These are phyloP conservation scores for Prunus kanzakura DNA, from an alignment of 306 rosid genomes.

Conservation along the genomic window DNA sequence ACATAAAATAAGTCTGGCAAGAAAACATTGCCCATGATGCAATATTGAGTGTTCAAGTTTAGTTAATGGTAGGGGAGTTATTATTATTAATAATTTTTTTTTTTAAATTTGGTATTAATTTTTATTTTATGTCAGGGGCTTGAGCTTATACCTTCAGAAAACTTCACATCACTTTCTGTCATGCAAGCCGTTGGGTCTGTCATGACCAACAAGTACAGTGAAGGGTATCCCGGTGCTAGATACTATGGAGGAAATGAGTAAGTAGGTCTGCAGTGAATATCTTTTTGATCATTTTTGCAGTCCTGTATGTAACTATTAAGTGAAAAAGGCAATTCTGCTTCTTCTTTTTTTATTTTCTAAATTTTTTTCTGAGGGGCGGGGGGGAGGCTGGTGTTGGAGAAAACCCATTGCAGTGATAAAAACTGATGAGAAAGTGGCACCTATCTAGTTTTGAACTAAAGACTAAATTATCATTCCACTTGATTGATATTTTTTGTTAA, in stretches of 20 bases:
- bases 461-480: not conserved
- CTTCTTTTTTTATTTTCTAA: not conserved
- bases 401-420: not conserved
- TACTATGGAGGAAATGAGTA: constrained; percentile 96
- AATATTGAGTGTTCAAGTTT: not conserved
- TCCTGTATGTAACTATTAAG: not conserved
- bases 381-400: not conserved
- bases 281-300: not conserved
- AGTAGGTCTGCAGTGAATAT: constrained; percentile 23
- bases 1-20: not conserved
- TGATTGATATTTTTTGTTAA: not conserved
- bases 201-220: constrained; percentile 90
- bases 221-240: constrained; percentile 96
- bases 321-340: not conserved
- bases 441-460: not conserved
- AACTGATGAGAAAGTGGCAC: not conserved
- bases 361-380: not conserved
- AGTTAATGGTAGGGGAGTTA: not conserved
- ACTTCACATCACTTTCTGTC: constrained; percentile 79
- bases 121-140: constrained; percentile 44
- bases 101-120: not conserved
- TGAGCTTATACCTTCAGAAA: constrained; percentile 87
- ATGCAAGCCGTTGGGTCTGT: constrained; percentile 98
- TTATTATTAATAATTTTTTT: not conserved
- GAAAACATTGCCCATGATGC: not conserved